Base-by-base conservation (phyloP, 208 protist genomes). In the Wallacemonas sp. region DNA sequence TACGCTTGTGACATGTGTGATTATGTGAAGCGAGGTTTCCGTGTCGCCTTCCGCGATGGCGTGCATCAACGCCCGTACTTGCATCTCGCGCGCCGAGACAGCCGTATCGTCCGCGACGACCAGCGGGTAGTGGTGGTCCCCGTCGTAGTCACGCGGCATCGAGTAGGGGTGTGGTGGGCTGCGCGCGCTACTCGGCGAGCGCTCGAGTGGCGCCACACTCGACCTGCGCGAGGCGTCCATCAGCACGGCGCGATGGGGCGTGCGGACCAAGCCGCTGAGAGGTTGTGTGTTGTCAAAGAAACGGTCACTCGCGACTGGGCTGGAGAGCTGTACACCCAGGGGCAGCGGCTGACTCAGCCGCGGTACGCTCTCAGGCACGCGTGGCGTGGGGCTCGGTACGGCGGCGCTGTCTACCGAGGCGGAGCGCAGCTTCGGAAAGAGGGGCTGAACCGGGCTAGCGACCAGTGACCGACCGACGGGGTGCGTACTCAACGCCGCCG, bases 21-120 rank as follows among this genome's bases (percentile, higher is more conserved):
- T 64, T 1, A 81, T 37, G 54, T 81, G 57, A 44, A 76, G n/a
- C 12, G 68, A 59, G 17, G 72, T 36, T 2, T 45, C 33, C 6
- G 45, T 32, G 59, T 84, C 73, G 17, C 78, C 69, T 10, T 68
- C 55, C 19, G 60, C 66, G 21, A 84, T 59, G 21, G 70, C 69
- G n/a, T 75, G 57, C 26, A 66, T 42, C 0, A 84, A 57, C 0
- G 61, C 41, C 10, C 73, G 59, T 24, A 66, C 63, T 53, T 79
- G 66, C 1, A 79, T 9, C 0, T 21, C 52, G 22, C 29, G 46
- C 2, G 68, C 44, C 15, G 39, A 33, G 30, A 44, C 34, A 8
- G 22, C 37, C 10, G 3, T 9, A 19, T 6, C 50, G 12, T 37
- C 50, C 5, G 50, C 50, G 30, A 32, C 33, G 50, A 57, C 50